These are phyloP conservation scores for Tolypocladium inflatum DNA, from an alignment of 2,329 filamentous ascomycete genomes.

Conservation along the genomic window DNA sequence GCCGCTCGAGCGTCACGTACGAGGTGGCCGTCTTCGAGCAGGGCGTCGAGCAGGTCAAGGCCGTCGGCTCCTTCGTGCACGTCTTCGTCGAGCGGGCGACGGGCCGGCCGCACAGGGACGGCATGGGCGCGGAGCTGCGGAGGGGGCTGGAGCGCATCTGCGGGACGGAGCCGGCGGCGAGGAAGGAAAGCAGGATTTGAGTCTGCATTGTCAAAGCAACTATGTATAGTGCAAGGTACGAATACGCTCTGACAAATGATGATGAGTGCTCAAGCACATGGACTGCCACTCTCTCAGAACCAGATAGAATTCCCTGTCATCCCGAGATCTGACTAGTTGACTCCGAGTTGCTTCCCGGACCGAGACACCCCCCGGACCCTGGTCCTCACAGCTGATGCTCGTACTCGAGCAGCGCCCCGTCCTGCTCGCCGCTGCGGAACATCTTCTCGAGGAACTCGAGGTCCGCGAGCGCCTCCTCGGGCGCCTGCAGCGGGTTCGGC, in stretches of 20 bases:
- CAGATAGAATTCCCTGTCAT: too few relatives aligned
- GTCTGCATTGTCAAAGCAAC: too few relatives aligned
- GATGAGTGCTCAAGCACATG: not conserved
- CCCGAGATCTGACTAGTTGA: too few relatives aligned
- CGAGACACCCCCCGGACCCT: too few relatives aligned
- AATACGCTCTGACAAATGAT: not conserved
- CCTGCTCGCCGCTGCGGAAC: constrained; percentile 35
- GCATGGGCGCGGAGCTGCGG: constrained; percentile 53
- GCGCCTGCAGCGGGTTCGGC: constrained; percentile 39
- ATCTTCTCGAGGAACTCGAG: constrained; percentile 48
- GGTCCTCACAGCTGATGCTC: constrained; percentile 19
- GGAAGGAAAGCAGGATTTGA: constrained; percentile 2
- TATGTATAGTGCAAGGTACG: too few relatives aligned
- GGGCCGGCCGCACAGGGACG: constrained; percentile 54
- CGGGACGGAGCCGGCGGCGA: constrained; percentile 12
- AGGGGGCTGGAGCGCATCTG: constrained; percentile 46
- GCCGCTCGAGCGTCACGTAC: constrained; percentile 79
- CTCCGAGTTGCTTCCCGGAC: too few relatives aligned
- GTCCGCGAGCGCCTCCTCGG: constrained; percentile 51
- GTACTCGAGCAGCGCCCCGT: constrained; percentile 28
- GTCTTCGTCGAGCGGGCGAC: constrained; percentile 75
- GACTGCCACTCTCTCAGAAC: not conserved
- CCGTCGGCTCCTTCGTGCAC: constrained; percentile 79
- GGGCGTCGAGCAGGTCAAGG: constrained; percentile 63
- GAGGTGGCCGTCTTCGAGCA: constrained; percentile 80